These are phyloP conservation scores for Kingdonia uniflora DNA, from an alignment of 164 flowering plant species.

Conservation along the genomic window DNA sequence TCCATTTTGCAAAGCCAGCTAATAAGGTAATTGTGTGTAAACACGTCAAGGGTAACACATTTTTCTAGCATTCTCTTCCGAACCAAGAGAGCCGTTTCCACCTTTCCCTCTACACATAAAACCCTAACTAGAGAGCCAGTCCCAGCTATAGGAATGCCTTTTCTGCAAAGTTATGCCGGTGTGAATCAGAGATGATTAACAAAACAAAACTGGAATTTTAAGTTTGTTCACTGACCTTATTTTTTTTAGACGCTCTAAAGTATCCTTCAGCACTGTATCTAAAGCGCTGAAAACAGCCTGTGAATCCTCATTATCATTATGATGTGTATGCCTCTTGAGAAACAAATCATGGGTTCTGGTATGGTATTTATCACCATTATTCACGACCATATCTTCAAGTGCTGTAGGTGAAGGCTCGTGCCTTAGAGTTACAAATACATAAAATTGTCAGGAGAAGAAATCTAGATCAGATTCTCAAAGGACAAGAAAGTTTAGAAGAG, in stretches of 20 bases:
- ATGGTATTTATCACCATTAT: conserved; percentile 11
- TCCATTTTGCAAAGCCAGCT: conserved; percentile 55
- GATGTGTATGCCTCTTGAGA: conserved; percentile 16
- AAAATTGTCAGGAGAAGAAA: conserved; percentile 2
- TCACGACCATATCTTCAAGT: conserved; percentile 15
- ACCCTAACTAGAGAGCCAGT: conserved; percentile 23
- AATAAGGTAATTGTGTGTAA: conserved; percentile 55
- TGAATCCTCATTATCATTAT: conserved; percentile 19
- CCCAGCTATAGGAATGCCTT: conserved; percentile 27
- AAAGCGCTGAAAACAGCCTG: conserved; percentile 43
- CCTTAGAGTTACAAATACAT: conserved; percentile 13
- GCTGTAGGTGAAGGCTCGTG: conserved; percentile 7
- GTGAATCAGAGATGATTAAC: neutral
- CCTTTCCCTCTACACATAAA: conserved; percentile 48
- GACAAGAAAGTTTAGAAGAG: neutral
- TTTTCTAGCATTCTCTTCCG: conserved; percentile 33
- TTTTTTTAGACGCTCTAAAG: conserved; percentile 45
- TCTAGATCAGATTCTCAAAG: neutral
- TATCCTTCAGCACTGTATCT: conserved; percentile 45
- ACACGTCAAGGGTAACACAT: conserved; percentile 34
- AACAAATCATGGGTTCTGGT: conserved; percentile 18
- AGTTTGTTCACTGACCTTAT: conserved; percentile 34
- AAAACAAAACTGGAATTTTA: neutral
- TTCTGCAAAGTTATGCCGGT: conserved; percentile 30
- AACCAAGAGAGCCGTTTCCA: conserved; percentile 46